These are phyloP conservation scores for Monosporascus ibericus DNA, from an alignment of 2,329 filamentous ascomycete species.

Conservation along the genomic window DNA sequence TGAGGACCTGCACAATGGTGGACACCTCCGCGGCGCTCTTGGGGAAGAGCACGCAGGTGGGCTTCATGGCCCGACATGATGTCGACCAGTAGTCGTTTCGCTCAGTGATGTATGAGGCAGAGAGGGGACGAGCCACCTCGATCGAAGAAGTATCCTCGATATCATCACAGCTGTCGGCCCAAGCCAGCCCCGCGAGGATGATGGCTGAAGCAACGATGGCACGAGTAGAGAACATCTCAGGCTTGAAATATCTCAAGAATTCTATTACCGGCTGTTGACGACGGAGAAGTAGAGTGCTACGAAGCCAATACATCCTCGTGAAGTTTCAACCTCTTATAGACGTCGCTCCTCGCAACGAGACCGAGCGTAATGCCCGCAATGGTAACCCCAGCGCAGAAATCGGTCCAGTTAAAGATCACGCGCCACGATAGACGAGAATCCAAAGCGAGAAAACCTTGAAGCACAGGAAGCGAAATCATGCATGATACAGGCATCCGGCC, in stretches of 20 bases:
- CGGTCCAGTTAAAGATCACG: background rate
- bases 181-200: conserved; percentile 11
- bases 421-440: background rate
- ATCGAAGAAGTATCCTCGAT: conserved; percentile 27
- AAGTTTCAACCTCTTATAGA: background rate
- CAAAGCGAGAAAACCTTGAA: too few relatives aligned
- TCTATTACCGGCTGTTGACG: background rate
- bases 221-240: conserved; percentile 12
- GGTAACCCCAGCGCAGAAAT: background rate
- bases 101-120: conserved; percentile 30
- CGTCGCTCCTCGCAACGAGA: background rate
- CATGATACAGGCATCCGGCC: too few relatives aligned
- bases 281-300: too few relatives aligned
- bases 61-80: conserved; percentile 34
- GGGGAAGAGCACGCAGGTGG: conserved; percentile 42
- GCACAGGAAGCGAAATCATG: too few relatives aligned
- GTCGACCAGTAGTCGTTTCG: conserved; percentile 40
- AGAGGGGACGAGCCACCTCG: conserved; percentile 27
- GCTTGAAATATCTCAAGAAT: background rate
- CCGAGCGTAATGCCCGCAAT: background rate
- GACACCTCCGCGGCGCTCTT: conserved; percentile 46
- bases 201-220: conserved; percentile 10
- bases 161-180: conserved; percentile 32
- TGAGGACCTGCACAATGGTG: conserved; percentile 42
- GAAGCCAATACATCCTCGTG: background rate